A percentile compares a stretch with the other conserved stretches of the same genome.
Evolutionary conservation across 805 yeast species (phyloP).

Genomic region (Metschnikowia colocasiae): DNA sequence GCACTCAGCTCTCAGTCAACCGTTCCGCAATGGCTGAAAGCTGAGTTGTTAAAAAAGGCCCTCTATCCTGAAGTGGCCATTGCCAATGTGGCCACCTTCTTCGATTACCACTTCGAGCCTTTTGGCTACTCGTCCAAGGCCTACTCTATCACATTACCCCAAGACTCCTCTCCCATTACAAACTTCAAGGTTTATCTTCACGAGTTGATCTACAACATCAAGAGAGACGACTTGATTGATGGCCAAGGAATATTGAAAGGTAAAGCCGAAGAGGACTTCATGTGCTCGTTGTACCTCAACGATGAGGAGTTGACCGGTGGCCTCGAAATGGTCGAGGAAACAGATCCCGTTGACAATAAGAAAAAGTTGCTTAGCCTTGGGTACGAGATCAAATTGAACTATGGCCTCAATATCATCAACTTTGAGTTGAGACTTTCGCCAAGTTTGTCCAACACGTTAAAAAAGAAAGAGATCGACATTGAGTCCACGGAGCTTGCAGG

Average conservation of each 20-base stretch:
- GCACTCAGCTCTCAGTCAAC: constrained; percentile 11
- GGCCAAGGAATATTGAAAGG: constrained; percentile 32
- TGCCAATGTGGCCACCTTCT: constrained; percentile 25
- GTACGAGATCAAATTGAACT: constrained; percentile 45
- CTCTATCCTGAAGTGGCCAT: constrained; percentile 34
- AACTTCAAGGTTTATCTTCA: constrained; percentile 43
- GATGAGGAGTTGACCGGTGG: constrained; percentile 43
- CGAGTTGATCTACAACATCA: constrained; percentile 28
- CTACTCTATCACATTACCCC: constrained; percentile 46
- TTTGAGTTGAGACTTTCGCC: constrained; percentile 43
- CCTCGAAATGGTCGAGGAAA: constrained; percentile 40
- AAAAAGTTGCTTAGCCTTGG: constrained; percentile 12
- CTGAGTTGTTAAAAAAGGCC: constrained; percentile 21
- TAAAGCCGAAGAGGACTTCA: constrained; percentile 35
- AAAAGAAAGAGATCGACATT: constrained; percentile 28
- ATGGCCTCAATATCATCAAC: constrained; percentile 45
- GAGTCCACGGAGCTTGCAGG: constrained; percentile 27
- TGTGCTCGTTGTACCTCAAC: constrained; percentile 39
- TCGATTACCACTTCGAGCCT: constrained; percentile 39
- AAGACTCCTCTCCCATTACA: constrained; percentile 42
- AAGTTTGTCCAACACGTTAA: constrained; percentile 33
- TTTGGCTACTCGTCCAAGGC: constrained; percentile 32
- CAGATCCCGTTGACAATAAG: constrained; percentile 16
- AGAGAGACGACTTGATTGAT: constrained; percentile 29
- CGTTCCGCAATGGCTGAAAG: constrained; percentile 19